Base-by-base conservation (phyloP, 108 stramenopile genomes). In the Cyclostephanos tholiformis region DNA sequence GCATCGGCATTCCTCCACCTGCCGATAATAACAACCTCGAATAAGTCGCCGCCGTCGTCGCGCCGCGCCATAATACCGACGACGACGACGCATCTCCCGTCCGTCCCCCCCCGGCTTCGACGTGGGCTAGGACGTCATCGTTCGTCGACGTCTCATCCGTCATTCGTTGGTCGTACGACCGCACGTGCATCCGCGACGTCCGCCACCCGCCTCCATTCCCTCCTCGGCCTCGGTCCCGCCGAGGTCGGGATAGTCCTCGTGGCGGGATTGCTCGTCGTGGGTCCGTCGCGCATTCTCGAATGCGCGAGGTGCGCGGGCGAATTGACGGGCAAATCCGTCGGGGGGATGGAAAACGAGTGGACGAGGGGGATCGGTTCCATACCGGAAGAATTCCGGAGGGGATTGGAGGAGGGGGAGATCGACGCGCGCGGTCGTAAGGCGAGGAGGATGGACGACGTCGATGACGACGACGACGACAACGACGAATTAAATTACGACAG, bases 181-280 rank as follows among this genome's bases (percentile, higher is more conserved):
- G n/a, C n/a, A n/a, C n/a, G n/a, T n/a, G 13, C 56, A 26, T 13
- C 32, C 63, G 14, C 35, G 25, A 32, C 63, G 66, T 76, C 77
- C 75, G 63, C 32, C 19, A 74, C 70, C 12, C 29, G 43, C 16
- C 77, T 78, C 17, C 65, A 64, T 27, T 78, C 77, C 51, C 26
- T 95, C 22, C 91, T 95, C 72, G 94, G 94, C 38, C 75, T 95
- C 6, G 93, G 94, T 0, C 86, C 77, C 26, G 84, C 90, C n/a
- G 91, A 92, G 72, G 80, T 93, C 46, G 87, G 79, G 53, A 77
- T 95, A 23, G 83, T 91, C 62, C 46, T 79, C 22, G 74, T 86
- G 5, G 92, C 88, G 10, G 86, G 63, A n/a, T 63, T 86, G 2
- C 56, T 90, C 27, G 52, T 90, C 43, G 63, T 95, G 32, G 93